phyloP scores from a whole-genome alignment of 805 yeast genomes.

The Lipomyces yamanashiensis region DNA sequence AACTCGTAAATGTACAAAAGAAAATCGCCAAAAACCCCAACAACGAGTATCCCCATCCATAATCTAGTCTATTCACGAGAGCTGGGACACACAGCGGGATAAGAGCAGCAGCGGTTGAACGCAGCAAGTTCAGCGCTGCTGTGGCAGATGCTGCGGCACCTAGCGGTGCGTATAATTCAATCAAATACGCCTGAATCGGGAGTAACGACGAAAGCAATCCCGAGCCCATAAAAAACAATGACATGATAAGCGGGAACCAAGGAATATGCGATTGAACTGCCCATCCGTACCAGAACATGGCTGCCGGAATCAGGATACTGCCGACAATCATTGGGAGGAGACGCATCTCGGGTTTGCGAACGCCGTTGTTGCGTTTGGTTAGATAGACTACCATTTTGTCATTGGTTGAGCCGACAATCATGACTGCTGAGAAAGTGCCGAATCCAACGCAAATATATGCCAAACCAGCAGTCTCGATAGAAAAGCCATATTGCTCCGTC shows the following conservation, averaged over 20 bases:
- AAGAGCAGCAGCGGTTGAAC: slow-evolving; percentile 34
- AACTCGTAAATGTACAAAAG: slow-evolving; percentile 22
- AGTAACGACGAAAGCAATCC: slow-evolving; percentile 32
- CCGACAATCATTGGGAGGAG: slow-evolving; percentile 59
- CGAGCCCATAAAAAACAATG: slow-evolving; percentile 29
- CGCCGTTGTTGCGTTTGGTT: slow-evolving; percentile 38
- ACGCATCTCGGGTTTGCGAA: slow-evolving; percentile 54
- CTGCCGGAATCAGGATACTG: slow-evolving; percentile 51
- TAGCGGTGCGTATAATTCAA: slow-evolving; percentile 32
- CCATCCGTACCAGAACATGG: slow-evolving; percentile 52
- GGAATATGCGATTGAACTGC: slow-evolving; percentile 23
- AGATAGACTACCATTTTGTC: slow-evolving; percentile 28
- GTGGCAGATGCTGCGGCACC: slow-evolving; percentile 35
- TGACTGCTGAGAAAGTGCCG: slow-evolving; percentile 52
- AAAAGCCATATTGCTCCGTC: slow-evolving; percentile 55
- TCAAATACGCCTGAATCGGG: slow-evolving; percentile 34
- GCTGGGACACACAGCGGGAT: slow-evolving; percentile 32
- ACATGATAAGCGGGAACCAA: slow-evolving; percentile 30
- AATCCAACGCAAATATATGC: slow-evolving; percentile 68
- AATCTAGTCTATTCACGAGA: slow-evolving; percentile 19
- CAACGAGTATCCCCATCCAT: slow-evolving; percentile 36
- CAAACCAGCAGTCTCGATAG: slow-evolving; percentile 60
- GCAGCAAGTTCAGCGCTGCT: slow-evolving; percentile 31
- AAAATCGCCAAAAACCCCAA: slow-evolving; percentile 29
- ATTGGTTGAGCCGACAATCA: slow-evolving; percentile 48